Evolutionary conservation across 352 stramenopile genomes (phyloP), one percentile per base, ranked within the genome.

Genomic region (Plasmopara halstedii): DNA sequence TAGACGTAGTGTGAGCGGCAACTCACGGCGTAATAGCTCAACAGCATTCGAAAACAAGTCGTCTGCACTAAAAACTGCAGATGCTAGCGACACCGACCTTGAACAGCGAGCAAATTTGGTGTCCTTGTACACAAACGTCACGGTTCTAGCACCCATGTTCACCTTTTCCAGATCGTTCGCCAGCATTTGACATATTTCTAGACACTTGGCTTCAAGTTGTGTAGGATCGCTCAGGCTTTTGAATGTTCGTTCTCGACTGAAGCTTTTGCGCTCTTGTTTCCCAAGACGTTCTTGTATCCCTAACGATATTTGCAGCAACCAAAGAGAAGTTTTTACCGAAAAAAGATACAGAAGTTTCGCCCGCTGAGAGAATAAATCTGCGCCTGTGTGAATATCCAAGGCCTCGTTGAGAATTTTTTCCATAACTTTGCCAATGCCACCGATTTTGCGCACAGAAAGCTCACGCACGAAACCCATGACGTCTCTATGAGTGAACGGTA

Each of bases 381-480:
- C 53, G 4, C 92, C 83, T 3, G 79, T 97, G n/a, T 75, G 61
- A 17, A 98, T 80, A 18, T 69, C 66, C 26, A 97, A 80, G 6
- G 69, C 73, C 8, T 59, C 60, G 3, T 53, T 65, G 6, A 99
- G 64, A 27, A 85, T 84, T 55, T 97, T 97, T 69, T 98, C 91
- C 48, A 85, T 97, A 1, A 98, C 95, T 60, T 97, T 92, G 20
- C 95, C 95, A 60, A 98, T 95, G 5, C 95, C 95, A 36, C 78
- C 75, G 20, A 98, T 84, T 66, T 98, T 98, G 38, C 95, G 76
- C 18, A 95, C 82, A 1, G 86, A 66, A 29, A 98, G 48, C 5
- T 70, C 62, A 25, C 78, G 60, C n/a, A 97, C 54, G 56, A 98
- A 99, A n/a, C 58, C 44, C 13, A 96, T 44, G 3, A 98, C 72